Evolutionary conservation across 75 land plant species (phyloP).

Genomic region (Cupressus sempervirens): DNA sequence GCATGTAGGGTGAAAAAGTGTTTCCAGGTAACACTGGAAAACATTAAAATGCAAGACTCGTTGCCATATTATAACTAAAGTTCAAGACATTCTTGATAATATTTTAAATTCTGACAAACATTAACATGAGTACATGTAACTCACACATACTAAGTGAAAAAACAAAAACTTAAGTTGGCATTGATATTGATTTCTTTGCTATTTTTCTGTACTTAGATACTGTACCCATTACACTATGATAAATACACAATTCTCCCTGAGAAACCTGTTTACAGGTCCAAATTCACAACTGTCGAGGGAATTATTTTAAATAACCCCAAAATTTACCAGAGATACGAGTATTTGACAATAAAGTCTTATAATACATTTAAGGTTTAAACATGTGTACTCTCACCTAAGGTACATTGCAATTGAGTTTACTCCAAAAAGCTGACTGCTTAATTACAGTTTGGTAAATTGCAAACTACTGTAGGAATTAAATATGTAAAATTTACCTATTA

Average conservation of each 20-base stretch:
- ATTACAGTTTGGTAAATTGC: neutral
- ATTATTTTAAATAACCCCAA: neutral
- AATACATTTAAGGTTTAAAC: neutral
- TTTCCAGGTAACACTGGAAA: too few relatives aligned
- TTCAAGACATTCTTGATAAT: neutral
- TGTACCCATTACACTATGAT: neutral
- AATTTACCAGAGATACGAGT: neutral
- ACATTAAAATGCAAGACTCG: neutral
- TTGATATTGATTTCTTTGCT: neutral
- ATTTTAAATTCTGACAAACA: neutral
- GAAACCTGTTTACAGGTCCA: neutral
- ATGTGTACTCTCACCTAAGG: too few relatives aligned
- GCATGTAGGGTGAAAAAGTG: too few relatives aligned
- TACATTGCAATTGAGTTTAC: too few relatives aligned
- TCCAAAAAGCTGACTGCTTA: neutral
- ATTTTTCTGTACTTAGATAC: neutral
- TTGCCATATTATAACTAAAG: neutral
- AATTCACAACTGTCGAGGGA: neutral
- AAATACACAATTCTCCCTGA: neutral
- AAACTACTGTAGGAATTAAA: neutral
- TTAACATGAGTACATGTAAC: neutral
- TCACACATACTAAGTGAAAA: neutral
- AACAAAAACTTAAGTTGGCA: neutral
- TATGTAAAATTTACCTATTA: neutral
- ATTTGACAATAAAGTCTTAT: neutral